Conservation (phyloP, 306 rosid genomes). For the Senna siamea region DNA sequence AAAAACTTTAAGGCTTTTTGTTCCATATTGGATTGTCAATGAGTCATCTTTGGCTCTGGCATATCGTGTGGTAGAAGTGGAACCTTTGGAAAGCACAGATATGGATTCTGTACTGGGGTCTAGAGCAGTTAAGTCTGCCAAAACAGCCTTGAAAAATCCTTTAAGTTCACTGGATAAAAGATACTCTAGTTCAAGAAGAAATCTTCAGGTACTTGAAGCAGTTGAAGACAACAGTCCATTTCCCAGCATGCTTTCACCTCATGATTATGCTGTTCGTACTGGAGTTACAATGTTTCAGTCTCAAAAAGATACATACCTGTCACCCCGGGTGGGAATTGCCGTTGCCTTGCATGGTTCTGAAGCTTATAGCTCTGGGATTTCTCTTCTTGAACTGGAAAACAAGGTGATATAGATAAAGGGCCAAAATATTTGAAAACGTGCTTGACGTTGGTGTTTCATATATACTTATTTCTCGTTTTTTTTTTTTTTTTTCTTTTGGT, state of each 20-base stretch:
- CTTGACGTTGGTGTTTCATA: slow-evolving; percentile 1
- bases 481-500: no score
- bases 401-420: slow-evolving; percentile 61
- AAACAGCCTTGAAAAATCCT: slow-evolving; percentile 70
- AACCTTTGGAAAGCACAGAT: slow-evolving; percentile 73
- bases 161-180: slow-evolving; percentile 75
- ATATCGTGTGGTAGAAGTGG: slow-evolving; percentile 92
- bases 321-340: slow-evolving; percentile 89
- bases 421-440: slow-evolving; percentile 8
- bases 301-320: slow-evolving; percentile 70
- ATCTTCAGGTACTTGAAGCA: slow-evolving; percentile 78
- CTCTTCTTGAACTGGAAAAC: slow-evolving; percentile 90
- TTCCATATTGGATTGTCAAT: slow-evolving; percentile 93
- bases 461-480: background rate
- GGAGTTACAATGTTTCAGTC: slow-evolving; percentile 71
- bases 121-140: slow-evolving; percentile 82
- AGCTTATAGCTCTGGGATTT: slow-evolving; percentile 78
- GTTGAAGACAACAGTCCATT: slow-evolving; percentile 85
- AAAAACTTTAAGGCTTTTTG: slow-evolving; percentile 81
- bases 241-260: slow-evolving; percentile 97
- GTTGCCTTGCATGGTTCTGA: slow-evolving; percentile 75
- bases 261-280: slow-evolving; percentile 70
- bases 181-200: slow-evolving; percentile 62
- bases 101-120: slow-evolving; percentile 62
- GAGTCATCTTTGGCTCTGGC: slow-evolving; percentile 78